A percentile compares a stretch with the other conserved stretches of the same genome.
phyloP scores from a whole-genome alignment of 2,329 filamentous ascomycete species.

The Paraphaeosphaeria minitans region DNA sequence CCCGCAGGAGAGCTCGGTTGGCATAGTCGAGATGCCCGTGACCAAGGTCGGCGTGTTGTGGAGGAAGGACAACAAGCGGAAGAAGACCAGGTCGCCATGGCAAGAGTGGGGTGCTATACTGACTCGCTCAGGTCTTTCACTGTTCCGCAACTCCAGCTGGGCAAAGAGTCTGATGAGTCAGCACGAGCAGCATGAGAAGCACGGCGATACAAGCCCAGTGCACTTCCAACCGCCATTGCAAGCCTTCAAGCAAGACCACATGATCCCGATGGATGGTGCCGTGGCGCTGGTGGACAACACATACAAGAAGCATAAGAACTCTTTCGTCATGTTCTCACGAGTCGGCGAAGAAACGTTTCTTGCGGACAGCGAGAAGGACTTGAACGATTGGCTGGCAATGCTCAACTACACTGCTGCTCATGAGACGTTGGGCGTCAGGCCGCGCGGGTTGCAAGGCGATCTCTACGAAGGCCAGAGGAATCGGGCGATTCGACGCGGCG shows the following conservation, averaged over 20 bases:
- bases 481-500: constrained; percentile 72
- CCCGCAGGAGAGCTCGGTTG: constrained; percentile 78
- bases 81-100: constrained; percentile 93
- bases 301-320: constrained; percentile 95
- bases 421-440: constrained; percentile 85
- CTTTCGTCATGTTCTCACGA: constrained; percentile 87
- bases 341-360: constrained; percentile 85
- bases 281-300: constrained; percentile 84
- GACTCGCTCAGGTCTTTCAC: constrained; percentile 95
- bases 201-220: constrained; percentile 76
- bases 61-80: constrained; percentile 93
- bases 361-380: constrained; percentile 85
- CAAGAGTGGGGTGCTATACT: constrained; percentile 98
- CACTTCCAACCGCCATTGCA: constrained; percentile 89
- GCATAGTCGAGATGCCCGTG: constrained; percentile 95
- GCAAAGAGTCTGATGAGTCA: constrained; percentile 89
- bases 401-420: constrained; percentile 97
- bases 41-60: constrained; percentile 94
- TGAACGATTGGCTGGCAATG: constrained; percentile 96
- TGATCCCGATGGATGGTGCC: constrained; percentile 92
- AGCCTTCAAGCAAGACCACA: constrained; percentile 89
- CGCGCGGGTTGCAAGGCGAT: constrained; percentile 83
- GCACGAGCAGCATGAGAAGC: constrained; percentile 79
- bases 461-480: constrained; percentile 82
- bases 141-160: constrained; percentile 93